Base-by-base conservation (phyloP, 805 yeast species). In the Candida rishiriensis region DNA sequence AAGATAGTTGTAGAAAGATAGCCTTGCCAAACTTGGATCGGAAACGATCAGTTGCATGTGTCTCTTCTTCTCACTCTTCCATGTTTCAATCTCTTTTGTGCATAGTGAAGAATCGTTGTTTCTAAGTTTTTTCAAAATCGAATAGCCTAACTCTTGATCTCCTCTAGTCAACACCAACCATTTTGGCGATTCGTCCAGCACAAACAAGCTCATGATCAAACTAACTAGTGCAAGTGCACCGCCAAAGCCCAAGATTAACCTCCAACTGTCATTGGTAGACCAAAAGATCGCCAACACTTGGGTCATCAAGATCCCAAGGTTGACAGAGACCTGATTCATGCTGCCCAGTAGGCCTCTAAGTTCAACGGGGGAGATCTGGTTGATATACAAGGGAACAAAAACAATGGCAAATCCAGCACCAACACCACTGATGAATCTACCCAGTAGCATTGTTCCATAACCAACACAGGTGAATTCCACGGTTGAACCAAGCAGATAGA, bases 361-460 rank as follows among this genome's bases (percentile, higher is more conserved):
- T 3, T 69, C 69, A 1, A 72, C 63, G 0, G 97, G 97, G 8
- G 93, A 71, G 10, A 89, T 74, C 64, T 89, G 96, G 59, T 81
- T 84, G 54, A 93, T 79, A 52, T 79, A 82, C 48, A 93, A 63
- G 0, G 98, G 95, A 0, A 89, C 84, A 14, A 86, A 80, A 3
- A 93, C 98, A 46, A 93, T 75, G 1, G 91, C 83, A 11, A 82
- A 71, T 3, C 99, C 99, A 8, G 97, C 95, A 1, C 86, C 95
- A 2, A 88, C 39, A 0, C 99, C 99, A 15, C 87, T 77, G 4
- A 87, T 54, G 43, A 88, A 73, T 46, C 99, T 73, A 0, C 97
- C 97, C 12, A 76, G 4, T 11, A 79, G 56, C 49, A 91, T 62
- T 1, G 58, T 48, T 3, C 40, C 4, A 48, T 75, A 75, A 10